Percentiles rank a stretch among this genome's conserved stretches.
Evolutionary conservation across 75 land plant genomes (phyloP).

Genomic region (Sequoia sempervirens): DNA sequence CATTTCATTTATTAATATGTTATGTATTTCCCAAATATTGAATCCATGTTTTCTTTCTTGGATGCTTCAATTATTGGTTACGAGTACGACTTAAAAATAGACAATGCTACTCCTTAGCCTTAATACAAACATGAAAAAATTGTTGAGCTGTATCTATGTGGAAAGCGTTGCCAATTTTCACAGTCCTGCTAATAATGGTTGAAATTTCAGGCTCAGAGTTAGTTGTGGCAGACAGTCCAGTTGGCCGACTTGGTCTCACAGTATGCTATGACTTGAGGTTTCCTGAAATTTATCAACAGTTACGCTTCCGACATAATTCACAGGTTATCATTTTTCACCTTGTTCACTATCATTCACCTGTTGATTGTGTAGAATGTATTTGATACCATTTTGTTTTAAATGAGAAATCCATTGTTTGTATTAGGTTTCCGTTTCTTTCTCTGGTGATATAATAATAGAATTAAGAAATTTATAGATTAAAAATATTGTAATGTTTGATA

Average conservation of each 20-base stretch:
- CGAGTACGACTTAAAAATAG: no score
- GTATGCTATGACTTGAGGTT: constrained; percentile 98
- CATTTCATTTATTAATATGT: no score
- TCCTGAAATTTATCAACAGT: constrained; percentile 85
- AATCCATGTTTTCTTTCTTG: no score
- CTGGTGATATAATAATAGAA: not conserved
- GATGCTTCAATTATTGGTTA: no score
- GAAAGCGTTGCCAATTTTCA: not conserved
- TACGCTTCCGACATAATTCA: constrained; percentile 75
- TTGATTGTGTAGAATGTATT: not conserved
- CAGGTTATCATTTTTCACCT: constrained; percentile 39
- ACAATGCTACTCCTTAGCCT: no score
- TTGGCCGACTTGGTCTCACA: constrained; percentile 81
- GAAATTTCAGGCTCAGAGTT: constrained; percentile 56
- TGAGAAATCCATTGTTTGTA: not conserved
- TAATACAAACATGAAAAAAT: not conserved
- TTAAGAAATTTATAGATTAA: not conserved
- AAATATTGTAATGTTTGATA: not conserved
- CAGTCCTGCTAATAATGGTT: not conserved
- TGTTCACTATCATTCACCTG: not conserved
- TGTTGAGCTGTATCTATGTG: not conserved
- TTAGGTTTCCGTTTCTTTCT: not conserved
- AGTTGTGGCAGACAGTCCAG: constrained; percentile 77
- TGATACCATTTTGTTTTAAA: not conserved
- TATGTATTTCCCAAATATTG: no score